These are phyloP conservation scores for Aspergillus costaricaensis DNA, from an alignment of 2,329 filamentous ascomycete species.

Conservation along the genomic window DNA sequence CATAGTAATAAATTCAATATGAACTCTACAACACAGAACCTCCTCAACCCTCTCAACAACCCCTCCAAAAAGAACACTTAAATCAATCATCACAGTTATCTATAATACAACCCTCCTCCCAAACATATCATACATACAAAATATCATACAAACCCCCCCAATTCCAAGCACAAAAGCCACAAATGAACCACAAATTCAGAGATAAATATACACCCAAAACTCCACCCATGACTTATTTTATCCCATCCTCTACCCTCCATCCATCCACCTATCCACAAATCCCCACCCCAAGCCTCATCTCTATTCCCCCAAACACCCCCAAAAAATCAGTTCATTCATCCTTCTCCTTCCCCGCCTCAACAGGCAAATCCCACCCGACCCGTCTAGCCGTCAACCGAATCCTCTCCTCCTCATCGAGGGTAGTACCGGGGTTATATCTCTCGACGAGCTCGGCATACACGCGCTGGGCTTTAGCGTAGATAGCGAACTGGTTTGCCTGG, in stretches of 20 bases:
- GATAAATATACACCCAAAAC: background rate
- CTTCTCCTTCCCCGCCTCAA: slow-evolving; percentile 51
- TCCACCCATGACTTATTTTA: background rate
- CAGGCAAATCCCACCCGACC: slow-evolving; percentile 86
- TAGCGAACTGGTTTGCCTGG: slow-evolving; percentile 74
- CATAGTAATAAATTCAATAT: too few species aligned
- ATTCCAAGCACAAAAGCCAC: background rate
- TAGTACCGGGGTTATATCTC: slow-evolving; percentile 91
- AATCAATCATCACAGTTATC: background rate
- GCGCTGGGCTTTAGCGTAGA: slow-evolving; percentile 83
- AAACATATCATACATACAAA: too few species aligned
- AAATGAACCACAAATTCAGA: background rate
- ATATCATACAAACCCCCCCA: background rate
- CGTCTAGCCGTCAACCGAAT: slow-evolving; percentile 79
- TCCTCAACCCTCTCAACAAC: too few species aligned
- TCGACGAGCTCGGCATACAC: slow-evolving; percentile 79
- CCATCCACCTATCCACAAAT: background rate
- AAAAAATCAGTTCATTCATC: too few species aligned
- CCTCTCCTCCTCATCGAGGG: slow-evolving; percentile 80
- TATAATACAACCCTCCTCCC: background rate
- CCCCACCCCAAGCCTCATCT: too few species aligned
- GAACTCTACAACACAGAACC: too few species aligned
- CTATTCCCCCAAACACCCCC: background rate
- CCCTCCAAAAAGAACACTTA: too few species aligned
- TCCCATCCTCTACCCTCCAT: too few species aligned